A percentile compares a stretch with the other conserved stretches of the same genome.
Evolutionary conservation across 192 early-diverging fungal species (phyloP).

Genomic region (Diversispora eburnea): DNA sequence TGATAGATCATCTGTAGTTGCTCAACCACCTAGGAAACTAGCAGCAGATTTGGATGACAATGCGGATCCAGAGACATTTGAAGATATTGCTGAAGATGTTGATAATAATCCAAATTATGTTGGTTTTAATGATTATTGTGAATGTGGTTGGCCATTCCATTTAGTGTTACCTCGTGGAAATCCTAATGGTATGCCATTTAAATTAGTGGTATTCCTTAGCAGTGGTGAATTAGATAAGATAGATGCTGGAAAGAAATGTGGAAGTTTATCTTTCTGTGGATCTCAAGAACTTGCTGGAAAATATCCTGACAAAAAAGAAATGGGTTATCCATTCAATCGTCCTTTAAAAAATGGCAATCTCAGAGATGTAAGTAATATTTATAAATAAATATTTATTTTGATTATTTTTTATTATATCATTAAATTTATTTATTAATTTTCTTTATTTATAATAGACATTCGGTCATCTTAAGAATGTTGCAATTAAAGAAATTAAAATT

Average conservation of each 20-base stretch:
- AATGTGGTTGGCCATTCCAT: slow-evolving; percentile 22
- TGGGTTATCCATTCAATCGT: slow-evolving; percentile 12
- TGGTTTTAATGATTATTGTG: not conserved
- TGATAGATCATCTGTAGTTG: slow-evolving; percentile 5
- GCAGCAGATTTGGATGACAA: not conserved
- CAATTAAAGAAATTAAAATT: too few relatives aligned
- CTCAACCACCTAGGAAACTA: slow-evolving; percentile 5
- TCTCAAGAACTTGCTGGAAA: not conserved
- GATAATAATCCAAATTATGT: not conserved
- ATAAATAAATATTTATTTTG: too few relatives aligned
- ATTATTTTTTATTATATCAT: too few relatives aligned
- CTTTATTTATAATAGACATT: too few relatives aligned
- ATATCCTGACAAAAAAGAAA: not conserved
- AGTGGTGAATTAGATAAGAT: not conserved
- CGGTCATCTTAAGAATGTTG: too few relatives aligned
- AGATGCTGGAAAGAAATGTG: not conserved
- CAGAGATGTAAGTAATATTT: not conserved
- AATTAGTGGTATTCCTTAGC: slow-evolving; percentile 8
- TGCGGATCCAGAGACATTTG: too few relatives aligned
- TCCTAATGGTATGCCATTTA: not conserved
- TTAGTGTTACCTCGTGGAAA: not conserved
- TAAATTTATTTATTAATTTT: too few relatives aligned
- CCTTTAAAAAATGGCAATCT: slow-evolving; percentile 11
- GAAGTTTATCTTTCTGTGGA: slow-evolving; percentile 11
- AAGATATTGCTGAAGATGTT: not conserved